These are phyloP conservation scores for Dioscorea alata DNA, from an alignment of 106 monocot genomes.

Conservation along the genomic window DNA sequence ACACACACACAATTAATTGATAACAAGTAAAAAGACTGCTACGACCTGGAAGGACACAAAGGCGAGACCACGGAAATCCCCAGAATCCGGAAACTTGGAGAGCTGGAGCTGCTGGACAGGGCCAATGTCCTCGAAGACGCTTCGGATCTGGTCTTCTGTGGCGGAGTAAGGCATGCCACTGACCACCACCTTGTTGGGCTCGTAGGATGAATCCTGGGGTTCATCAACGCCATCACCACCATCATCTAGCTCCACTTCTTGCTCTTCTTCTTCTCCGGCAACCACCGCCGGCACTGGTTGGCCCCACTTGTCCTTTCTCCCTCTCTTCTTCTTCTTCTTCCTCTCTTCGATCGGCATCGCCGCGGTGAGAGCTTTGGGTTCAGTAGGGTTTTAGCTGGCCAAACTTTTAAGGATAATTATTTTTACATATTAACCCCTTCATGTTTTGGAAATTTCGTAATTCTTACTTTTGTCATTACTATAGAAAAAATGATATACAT, in stretches of 20 bases:
- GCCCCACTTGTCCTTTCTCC: constrained; percentile 49
- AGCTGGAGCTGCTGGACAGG: constrained; percentile 46
- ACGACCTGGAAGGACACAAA: constrained; percentile 56
- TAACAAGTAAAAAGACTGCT: background rate
- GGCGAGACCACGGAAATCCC: constrained; percentile 60
- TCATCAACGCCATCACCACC: constrained; percentile 1
- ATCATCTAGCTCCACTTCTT: background rate
- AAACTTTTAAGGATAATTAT: too few species aligned
- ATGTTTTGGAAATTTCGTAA: too few species aligned
- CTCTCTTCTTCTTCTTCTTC: constrained; percentile 24
- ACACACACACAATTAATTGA: background rate
- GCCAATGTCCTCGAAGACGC: constrained; percentile 37
- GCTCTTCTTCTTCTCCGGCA: constrained; percentile 6
- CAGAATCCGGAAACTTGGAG: constrained; percentile 55
- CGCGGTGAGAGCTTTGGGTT: background rate
- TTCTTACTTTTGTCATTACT: too few species aligned
- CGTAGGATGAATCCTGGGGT: constrained; percentile 7
- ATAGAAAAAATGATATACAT: too few species aligned
- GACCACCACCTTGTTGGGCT: constrained; percentile 54
- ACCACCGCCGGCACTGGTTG: constrained; percentile 18
- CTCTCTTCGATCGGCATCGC: constrained; percentile 11
- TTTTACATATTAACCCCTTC: too few species aligned
- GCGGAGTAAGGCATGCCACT: constrained; percentile 68
- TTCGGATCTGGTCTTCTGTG: constrained; percentile 45
- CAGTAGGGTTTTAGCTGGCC: background rate